Evolutionary conservation across 2,329 filamentous ascomycete species (phyloP).

Genomic region (Beauveria asiatica): DNA sequence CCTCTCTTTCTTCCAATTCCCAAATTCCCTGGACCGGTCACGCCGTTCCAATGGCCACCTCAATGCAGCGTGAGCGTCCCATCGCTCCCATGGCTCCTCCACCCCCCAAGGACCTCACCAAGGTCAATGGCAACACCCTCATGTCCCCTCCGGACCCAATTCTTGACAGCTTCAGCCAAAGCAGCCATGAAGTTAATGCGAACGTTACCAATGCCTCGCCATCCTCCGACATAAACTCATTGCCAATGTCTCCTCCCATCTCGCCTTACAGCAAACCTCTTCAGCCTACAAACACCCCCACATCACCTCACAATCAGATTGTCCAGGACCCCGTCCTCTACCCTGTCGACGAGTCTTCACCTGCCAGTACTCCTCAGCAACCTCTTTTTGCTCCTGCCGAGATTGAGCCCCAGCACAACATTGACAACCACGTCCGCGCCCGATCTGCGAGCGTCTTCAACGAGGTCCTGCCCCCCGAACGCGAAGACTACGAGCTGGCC

Average conservation of each 20-base stretch:
- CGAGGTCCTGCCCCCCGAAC: constrained; percentile 36
- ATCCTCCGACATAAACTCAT: constrained; percentile 24
- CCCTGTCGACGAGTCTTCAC: constrained; percentile 35
- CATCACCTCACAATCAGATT: constrained; percentile 21
- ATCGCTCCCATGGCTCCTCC: constrained; percentile 22
- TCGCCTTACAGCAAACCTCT: constrained; percentile 38
- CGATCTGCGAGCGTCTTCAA: constrained; percentile 35
- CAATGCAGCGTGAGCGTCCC: constrained; percentile 19
- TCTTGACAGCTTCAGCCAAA: constrained; percentile 42
- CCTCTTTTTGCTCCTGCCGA: constrained; percentile 42
- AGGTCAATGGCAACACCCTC: constrained; percentile 44
- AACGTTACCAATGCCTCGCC: constrained; percentile 18
- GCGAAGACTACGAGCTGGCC: constrained; percentile 45
- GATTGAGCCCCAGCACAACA: constrained; percentile 34
- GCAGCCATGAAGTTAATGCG: background rate
- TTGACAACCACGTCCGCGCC: constrained; percentile 42
- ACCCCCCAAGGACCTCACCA: constrained; percentile 25
- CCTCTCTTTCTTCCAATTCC: constrained; percentile 12
- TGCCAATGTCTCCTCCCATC: constrained; percentile 49
- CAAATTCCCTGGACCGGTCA: background rate
- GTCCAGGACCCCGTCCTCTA: constrained; percentile 52
- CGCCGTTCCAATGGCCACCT: constrained; percentile 6
- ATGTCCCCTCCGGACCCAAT: constrained; percentile 55
- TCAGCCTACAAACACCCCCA: constrained; percentile 22
- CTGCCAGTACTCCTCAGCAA: constrained; percentile 33